Percentiles rank a stretch among this genome's conserved stretches.
phyloP scores from a whole-genome alignment of 352 stramenopile species.

The Phytophthora parvispora region DNA sequence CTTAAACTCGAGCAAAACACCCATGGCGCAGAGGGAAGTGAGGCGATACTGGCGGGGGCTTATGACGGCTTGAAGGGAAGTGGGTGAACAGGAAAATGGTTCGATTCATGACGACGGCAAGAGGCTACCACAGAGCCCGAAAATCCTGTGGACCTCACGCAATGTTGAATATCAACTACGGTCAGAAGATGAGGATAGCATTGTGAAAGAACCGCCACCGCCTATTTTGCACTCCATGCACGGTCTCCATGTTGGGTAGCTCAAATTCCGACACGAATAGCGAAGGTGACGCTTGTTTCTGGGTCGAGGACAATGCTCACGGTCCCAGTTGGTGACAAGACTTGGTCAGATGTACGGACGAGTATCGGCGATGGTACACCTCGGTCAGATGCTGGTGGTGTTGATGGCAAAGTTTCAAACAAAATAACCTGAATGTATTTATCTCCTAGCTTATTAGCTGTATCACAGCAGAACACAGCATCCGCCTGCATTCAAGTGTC shows the following conservation, averaged over 20 bases:
- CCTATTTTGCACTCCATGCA: background rate
- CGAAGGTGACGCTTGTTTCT: background rate
- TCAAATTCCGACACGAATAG: background rate
- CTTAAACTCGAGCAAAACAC: background rate
- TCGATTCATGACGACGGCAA: background rate
- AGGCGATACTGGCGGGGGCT: background rate
- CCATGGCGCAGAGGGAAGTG: background rate
- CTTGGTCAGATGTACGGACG: background rate
- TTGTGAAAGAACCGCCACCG: background rate
- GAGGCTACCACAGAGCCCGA: too few species aligned
- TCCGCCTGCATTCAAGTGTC: background rate
- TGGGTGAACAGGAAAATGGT: background rate
- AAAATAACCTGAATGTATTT: background rate
- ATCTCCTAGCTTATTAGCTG: background rate
- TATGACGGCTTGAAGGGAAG: background rate
- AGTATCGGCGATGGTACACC: background rate
- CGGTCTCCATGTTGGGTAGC: too few species aligned
- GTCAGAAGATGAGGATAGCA: background rate
- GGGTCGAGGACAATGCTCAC: background rate
- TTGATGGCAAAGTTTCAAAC: too few species aligned
- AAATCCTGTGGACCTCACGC: background rate
- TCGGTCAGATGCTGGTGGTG: background rate
- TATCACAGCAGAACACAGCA: background rate
- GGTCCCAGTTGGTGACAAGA: background rate
- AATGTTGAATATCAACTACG: background rate